Evolutionary conservation across 2,329 filamentous ascomycete species (phyloP), one percentile per base, ranked within the genome.

Genomic region (Orbilia ellipsospora): DNA sequence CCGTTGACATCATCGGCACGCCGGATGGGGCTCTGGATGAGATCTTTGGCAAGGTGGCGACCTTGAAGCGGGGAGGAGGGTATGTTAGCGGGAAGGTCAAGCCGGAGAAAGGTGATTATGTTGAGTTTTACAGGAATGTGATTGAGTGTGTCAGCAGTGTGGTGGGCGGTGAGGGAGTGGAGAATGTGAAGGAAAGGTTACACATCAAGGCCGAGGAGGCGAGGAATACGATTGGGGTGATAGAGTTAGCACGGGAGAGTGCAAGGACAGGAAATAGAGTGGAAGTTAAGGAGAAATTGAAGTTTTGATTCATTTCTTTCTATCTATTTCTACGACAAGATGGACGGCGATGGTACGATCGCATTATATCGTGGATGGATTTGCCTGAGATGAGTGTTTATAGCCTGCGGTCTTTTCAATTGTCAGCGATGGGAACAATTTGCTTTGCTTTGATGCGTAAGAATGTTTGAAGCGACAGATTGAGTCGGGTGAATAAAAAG

Each of bases 231-330:
- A 76, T 80, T 28, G 67, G 77, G 65, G 50, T 80, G 23, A 65
- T 80, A n/a, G 77, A 79, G 63, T 50, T 78, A 66, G 67, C 78
- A 57, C 78, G 64, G 44, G 73, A 77, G 64, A 80, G 79, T 73
- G 74, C 74, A 23, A 67, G 63, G 50, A 60, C 73, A 50, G 78
- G 78, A n/a, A 74, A 69, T 64, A 69, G 78, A 10, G 52, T 80
- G 36, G 72, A 77, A 42, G 70, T 79, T 31, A 57, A 65, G 42
- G 36, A 66, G 23, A 56, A 54, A 52, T 56, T 67, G 67, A 50
- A 40, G 42, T 55, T 70, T 54, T 55, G 52, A 28, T 56, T 48
- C 8, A 52, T 31, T 62, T 26, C 7, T 45, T 16, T n/a, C 42
- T 28, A 45, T 45, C 18, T 59, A 52, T 13, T 6, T 48, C 6